A percentile compares a stretch with the other conserved stretches of the same genome.
Evolutionary conservation across 2,329 filamentous ascomycete genomes (phyloP).

Genomic region (Aspergillus aculeatinus): DNA sequence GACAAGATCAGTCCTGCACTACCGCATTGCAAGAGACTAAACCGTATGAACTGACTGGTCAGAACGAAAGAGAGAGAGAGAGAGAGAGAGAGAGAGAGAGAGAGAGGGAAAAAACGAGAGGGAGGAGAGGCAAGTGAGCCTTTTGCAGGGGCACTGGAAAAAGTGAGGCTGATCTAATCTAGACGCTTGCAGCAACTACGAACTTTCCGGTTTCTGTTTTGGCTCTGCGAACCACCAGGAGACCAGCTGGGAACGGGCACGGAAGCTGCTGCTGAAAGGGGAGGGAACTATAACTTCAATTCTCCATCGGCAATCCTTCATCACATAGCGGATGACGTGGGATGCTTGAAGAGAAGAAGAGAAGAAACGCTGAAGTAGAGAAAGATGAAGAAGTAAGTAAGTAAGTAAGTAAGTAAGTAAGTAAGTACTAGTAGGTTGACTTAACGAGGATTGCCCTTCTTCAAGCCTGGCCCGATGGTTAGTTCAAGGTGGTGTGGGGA

Average conservation of each 20-base stretch:
- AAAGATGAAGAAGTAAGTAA: neutral
- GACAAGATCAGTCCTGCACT: neutral
- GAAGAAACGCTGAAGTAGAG: neutral
- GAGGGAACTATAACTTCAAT: no score
- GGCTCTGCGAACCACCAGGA: neutral
- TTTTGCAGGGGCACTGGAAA: constrained; percentile 8
- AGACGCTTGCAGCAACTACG: constrained; percentile 13
- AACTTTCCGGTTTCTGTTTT: constrained; percentile 5
- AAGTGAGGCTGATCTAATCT: constrained; percentile 20
- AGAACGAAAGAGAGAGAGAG: constrained; percentile 9
- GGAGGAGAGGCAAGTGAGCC: constrained; percentile 20
- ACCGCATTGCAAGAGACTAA: neutral
- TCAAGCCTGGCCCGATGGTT: neutral
- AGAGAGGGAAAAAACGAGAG: constrained; percentile 8
- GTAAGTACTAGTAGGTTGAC: no score
- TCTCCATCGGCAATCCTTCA: neutral
- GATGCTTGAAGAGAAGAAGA: constrained; percentile 1
- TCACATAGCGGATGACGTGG: constrained; percentile 15
- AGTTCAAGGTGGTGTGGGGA: neutral
- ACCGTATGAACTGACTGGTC: neutral
- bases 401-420: no score
- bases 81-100: constrained; percentile 5
- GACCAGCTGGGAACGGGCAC: neutral
- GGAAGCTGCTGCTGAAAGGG: no score
- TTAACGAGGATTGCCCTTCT: neutral